Evolutionary conservation across 2,329 filamentous ascomycete species (phyloP).

Genomic region (Ramichloridium luteum): DNA sequence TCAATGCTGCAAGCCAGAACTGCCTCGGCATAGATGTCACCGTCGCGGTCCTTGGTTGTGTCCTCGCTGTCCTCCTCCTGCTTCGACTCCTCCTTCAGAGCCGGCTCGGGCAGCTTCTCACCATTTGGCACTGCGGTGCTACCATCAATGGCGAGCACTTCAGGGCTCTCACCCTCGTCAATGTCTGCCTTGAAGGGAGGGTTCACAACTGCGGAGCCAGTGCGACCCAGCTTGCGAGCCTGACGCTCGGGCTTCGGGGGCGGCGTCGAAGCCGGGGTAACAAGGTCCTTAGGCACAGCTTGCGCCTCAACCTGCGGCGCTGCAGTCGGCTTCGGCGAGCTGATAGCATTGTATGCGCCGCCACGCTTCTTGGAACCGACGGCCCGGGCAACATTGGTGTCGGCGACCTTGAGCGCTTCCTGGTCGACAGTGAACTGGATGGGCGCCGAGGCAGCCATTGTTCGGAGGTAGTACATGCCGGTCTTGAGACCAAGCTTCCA

Average conservation of each 20-base stretch:
- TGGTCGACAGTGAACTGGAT: conserved; percentile 99
- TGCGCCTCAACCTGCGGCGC: conserved; percentile 38
- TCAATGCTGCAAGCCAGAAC: conserved; percentile 92
- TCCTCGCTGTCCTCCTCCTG: conserved; percentile 65
- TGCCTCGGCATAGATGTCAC: conserved; percentile 90
- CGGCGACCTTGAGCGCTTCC: conserved; percentile 77
- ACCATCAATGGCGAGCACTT: conserved; percentile 63
- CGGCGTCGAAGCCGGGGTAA: conserved; percentile 57
- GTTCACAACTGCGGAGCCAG: conserved; percentile 42
- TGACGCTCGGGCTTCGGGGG: conserved; percentile 39
- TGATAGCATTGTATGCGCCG: conserved; percentile 23
- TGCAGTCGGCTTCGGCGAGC: conserved; percentile 43
- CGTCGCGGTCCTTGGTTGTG: conserved; percentile 63
- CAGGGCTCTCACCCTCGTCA: conserved; percentile 67
- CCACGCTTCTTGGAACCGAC: conserved; percentile 56
- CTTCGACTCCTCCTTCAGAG: conserved; percentile 32
- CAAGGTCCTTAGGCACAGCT: conserved; percentile 46
- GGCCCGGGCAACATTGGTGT: conserved; percentile 62
- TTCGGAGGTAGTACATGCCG: conserved; percentile 99
- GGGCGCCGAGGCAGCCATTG: conserved; percentile 87
- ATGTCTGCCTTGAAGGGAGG: conserved; percentile 65
- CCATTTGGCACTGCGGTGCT: conserved; percentile 42
- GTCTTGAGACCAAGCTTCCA: conserved; percentile 99
- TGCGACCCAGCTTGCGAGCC: conserved; percentile 21
- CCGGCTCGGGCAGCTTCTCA: conserved; percentile 52